These are phyloP conservation scores for Ricinus communis DNA, from an alignment of 345 rosid species.

Conservation along the genomic window DNA sequence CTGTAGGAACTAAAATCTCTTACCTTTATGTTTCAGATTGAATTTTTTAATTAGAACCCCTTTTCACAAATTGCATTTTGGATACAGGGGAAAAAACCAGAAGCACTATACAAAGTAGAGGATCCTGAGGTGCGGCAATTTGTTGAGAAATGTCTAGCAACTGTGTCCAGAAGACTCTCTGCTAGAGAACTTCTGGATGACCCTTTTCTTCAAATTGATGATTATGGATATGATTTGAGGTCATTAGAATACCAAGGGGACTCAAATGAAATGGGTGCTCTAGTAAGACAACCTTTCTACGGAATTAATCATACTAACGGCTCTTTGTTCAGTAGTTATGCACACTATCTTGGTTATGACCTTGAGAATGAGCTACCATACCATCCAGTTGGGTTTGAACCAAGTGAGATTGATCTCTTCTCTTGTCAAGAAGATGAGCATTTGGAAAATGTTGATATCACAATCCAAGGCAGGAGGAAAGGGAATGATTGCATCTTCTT, in stretches of 20 bases:
- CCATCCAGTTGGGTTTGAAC: conserved; percentile 47
- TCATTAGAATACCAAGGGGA: conserved; percentile 41
- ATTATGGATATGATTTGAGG: conserved; percentile 53
- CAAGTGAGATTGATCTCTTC: conserved; percentile 62
- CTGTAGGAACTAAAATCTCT: conserved; percentile 56
- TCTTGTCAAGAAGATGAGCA: conserved; percentile 63
- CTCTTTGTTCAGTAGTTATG: conserved; percentile 18
- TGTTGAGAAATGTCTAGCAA: conserved; percentile 87
- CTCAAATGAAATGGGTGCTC: conserved; percentile 40
- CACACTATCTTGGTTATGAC: conserved; percentile 5
- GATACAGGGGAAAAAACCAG: conserved; percentile 86
- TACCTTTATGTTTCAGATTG: conserved; percentile 1
- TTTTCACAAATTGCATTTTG: conserved; percentile 17
- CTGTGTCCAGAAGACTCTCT: conserved; percentile 71
- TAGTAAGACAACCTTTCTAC: conserved; percentile 46
- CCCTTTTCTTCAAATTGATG: conserved; percentile 67
- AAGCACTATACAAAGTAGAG: conserved; percentile 67
- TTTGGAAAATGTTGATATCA: conserved; percentile 47
- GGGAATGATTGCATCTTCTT: conserved; percentile 67
- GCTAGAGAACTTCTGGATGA: conserved; percentile 79
- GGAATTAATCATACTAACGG: conserved; percentile 34
- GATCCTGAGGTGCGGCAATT: conserved; percentile 72
- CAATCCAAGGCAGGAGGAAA: conserved; percentile 71
- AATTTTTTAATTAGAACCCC: background rate
- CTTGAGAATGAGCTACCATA: conserved; percentile 48